Evolutionary conservation across 1,284 basidiomycete species (phyloP).

Genomic region (Stereum hirsutum): DNA sequence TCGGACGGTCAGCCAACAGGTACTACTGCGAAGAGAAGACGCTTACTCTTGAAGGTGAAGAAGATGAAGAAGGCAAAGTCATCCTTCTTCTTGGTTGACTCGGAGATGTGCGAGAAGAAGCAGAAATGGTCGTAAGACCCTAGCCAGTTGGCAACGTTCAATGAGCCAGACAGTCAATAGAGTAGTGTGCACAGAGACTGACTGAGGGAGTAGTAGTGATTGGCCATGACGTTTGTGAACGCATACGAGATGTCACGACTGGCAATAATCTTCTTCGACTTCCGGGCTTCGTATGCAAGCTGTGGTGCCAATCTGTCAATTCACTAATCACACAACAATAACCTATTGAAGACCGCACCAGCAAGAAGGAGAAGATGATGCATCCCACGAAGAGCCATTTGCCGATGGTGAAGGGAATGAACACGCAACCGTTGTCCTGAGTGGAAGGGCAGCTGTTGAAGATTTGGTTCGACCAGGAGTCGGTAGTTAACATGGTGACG

Average conservation of each 20-base stretch:
- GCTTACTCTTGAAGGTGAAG: slow-evolving; percentile 95
- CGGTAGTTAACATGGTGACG: slow-evolving; percentile 91
- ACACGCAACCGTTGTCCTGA: slow-evolving; percentile 59
- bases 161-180: slow-evolving; percentile 1
- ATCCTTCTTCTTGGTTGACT: slow-evolving; percentile 93
- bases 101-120: slow-evolving; percentile 94
- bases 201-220: slow-evolving; percentile 92
- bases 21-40: not conserved
- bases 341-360: slow-evolving; percentile 60
- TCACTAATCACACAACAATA: too few species aligned
- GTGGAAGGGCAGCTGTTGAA: slow-evolving; percentile 58
- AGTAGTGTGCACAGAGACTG: slow-evolving; percentile 24
- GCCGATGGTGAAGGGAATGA: slow-evolving; percentile 83
- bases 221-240: slow-evolving; percentile 96
- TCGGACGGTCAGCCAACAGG: slow-evolving; percentile 6
- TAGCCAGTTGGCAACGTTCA: slow-evolving; percentile 18
- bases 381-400: slow-evolving; percentile 98
- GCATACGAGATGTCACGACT: slow-evolving; percentile 96
- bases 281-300: slow-evolving; percentile 88
- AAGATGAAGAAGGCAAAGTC: slow-evolving; percentile 99
- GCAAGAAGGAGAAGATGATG: slow-evolving; percentile 93
- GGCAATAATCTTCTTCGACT: slow-evolving; percentile 87
- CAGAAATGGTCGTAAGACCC: slow-evolving; percentile 97
- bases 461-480: slow-evolving; percentile 86
- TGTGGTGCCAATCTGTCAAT: too few species aligned